Conservation (phyloP, 345 rosid species). For the Gossypium anomalum region DNA sequence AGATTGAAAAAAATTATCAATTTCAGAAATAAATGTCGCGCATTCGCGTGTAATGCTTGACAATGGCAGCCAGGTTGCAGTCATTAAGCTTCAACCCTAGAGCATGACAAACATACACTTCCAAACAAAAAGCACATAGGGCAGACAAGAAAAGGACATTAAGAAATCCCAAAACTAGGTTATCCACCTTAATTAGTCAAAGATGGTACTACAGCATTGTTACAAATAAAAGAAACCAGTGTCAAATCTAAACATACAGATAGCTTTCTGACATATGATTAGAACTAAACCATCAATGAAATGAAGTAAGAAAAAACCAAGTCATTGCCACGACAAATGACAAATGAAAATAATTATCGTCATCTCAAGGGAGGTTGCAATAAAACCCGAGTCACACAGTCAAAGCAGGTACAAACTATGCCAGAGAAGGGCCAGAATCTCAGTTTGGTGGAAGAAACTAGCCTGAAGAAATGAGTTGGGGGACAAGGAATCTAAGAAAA, state of each 20-base stretch:
- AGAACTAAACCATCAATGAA: slow-evolving; percentile 11
- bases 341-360: neutral
- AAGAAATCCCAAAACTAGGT: neutral
- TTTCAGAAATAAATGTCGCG: too few relatives aligned
- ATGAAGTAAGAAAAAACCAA: neutral
- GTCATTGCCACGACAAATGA: neutral
- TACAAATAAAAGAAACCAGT: neutral
- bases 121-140: neutral
- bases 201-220: neutral
- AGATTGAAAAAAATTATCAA: too few relatives aligned
- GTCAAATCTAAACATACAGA: neutral
- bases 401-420: neutral
- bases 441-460: neutral
- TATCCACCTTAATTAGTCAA: neutral
- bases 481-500: neutral
- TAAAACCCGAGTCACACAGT: neutral
- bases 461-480: neutral
- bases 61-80: too few relatives aligned
- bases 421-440: neutral
- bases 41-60: too few relatives aligned
- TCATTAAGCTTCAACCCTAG: too few relatives aligned
- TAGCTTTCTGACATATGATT: neutral
- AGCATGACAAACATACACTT: neutral
- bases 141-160: neutral
- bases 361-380: neutral